These are phyloP conservation scores for Cenchrus americanus DNA, from an alignment of 176 grass and related monocot genomes.

Conservation along the genomic window DNA sequence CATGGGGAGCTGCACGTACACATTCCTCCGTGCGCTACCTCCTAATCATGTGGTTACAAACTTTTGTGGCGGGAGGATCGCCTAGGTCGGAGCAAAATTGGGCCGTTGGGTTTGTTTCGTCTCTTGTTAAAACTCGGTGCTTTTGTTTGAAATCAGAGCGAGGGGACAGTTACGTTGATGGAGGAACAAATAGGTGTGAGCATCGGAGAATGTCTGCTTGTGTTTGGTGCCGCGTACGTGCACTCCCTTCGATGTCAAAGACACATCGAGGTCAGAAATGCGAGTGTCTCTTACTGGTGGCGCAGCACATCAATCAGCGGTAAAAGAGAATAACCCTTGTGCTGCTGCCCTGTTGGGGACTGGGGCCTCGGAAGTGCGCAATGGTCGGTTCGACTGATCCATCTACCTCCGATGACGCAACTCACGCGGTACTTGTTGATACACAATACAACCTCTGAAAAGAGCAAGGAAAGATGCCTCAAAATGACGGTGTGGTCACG, in stretches of 20 bases:
- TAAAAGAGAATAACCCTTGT: not conserved
- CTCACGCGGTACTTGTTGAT: not conserved
- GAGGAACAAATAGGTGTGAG: not conserved
- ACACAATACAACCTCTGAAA: not conserved
- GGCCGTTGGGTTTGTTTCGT: constrained; percentile 41
- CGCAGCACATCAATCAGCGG: not conserved
- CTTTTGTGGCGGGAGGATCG: constrained; percentile 21
- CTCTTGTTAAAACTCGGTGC: not conserved
- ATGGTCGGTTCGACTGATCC: not conserved
- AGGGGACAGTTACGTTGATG: not conserved
- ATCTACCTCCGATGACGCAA: not conserved
- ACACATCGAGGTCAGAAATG: not conserved
- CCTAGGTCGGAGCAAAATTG: constrained; percentile 15
- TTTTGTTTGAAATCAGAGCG: constrained; percentile 42
- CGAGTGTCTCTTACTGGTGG: not conserved
- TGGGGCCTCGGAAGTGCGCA: too few relatives aligned
- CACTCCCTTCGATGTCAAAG: not conserved
- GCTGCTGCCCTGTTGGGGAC: not conserved
- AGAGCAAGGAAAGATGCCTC: not conserved
- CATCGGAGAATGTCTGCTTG: too few relatives aligned
- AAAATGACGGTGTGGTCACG: not conserved
- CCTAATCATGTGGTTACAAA: constrained; percentile 50
- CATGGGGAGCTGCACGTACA: not conserved
- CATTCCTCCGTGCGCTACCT: constrained; percentile 12
- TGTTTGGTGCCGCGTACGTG: not conserved